Evolutionary conservation across 2,329 filamentous ascomycete genomes (phyloP).

Genomic region (Ophiostoma pallidulum): DNA sequence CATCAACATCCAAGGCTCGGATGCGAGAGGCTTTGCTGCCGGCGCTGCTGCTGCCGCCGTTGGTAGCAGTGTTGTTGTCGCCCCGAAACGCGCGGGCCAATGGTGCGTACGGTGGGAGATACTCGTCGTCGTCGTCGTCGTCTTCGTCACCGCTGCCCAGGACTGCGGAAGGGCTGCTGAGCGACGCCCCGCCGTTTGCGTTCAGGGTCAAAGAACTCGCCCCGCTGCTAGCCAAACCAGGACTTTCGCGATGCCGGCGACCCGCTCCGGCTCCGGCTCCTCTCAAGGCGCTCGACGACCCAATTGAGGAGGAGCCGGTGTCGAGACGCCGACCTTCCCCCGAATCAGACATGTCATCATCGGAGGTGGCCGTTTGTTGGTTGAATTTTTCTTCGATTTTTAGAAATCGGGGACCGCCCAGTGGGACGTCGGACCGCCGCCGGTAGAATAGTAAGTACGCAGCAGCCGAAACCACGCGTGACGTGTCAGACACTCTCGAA

Average conservation of each 20-base stretch:
- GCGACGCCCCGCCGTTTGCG: neutral
- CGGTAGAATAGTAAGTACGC: conserved; percentile 97
- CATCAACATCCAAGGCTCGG: neutral
- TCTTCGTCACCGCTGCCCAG: neutral
- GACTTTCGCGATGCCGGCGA: conserved; percentile 52
- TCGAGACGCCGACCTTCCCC: conserved; percentile 84
- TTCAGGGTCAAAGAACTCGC: conserved; percentile 3
- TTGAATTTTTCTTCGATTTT: conserved; percentile 58
- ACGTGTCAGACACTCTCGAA: conserved; percentile 47
- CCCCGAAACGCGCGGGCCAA: neutral
- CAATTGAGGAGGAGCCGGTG: conserved; percentile 74
- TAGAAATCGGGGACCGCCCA: conserved; percentile 70
- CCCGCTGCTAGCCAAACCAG: conserved; percentile 43
- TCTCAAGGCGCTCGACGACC: conserved; percentile 81
- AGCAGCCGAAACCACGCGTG: conserved; percentile 58
- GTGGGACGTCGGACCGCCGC: conserved; percentile 62
- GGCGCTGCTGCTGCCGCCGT: no score
- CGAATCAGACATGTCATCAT: conserved; percentile 37
- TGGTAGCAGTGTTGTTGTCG: no score
- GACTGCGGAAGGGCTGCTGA: neutral
- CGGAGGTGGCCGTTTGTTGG: conserved; percentile 36
- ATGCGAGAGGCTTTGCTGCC: neutral
- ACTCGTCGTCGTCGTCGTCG: conserved; percentile 1
- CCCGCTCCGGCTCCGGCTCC: conserved; percentile 69
- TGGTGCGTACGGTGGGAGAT: conserved; percentile 32